Evolutionary conservation across 257 asterid species (phyloP).

Genomic region (Przewalskia tangutica): DNA sequence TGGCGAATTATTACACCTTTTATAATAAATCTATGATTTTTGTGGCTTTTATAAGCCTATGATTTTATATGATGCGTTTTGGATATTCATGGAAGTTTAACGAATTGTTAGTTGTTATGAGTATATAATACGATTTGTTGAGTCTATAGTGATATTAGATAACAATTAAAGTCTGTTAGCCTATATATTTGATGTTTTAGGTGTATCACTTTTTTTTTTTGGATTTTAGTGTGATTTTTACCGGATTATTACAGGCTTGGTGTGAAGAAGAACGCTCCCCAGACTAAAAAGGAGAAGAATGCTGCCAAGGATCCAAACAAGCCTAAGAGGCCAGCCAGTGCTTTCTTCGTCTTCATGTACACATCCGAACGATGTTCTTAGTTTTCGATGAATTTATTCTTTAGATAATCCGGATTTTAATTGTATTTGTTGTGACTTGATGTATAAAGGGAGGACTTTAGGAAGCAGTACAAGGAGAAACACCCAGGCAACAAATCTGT

Average conservation of each 20-base stretch:
- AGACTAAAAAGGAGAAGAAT: slow-evolving; percentile 25
- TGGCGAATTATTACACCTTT: neutral
- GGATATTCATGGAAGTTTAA: too few relatives aligned
- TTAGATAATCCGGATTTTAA: neutral
- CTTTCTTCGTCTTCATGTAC: slow-evolving; percentile 85
- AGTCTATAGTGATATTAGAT: too few relatives aligned
- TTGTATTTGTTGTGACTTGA: neutral
- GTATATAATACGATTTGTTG: neutral
- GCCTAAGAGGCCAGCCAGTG: slow-evolving; percentile 91
- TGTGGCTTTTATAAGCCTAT: neutral
- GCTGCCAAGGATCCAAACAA: slow-evolving; percentile 73
- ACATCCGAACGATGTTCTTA: neutral
- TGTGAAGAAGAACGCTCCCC: slow-evolving; percentile 47
- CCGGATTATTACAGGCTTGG: slow-evolving; percentile 20
- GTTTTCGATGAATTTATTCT: neutral
- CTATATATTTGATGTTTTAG: neutral
- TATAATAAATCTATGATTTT: too few relatives aligned
- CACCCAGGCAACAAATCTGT: slow-evolving; percentile 75
- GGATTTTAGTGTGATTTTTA: neutral
- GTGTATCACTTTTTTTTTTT: neutral
- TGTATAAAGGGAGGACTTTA: slow-evolving; percentile 60
- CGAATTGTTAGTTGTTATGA: neutral
- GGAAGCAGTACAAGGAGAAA: slow-evolving; percentile 66
- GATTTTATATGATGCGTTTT: too few relatives aligned
- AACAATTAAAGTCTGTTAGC: neutral